Percentiles rank a stretch among this genome's conserved stretches.
phyloP scores from a whole-genome alignment of 768 basidiomycete genomes.

The Hygrocybe coccinea region DNA sequence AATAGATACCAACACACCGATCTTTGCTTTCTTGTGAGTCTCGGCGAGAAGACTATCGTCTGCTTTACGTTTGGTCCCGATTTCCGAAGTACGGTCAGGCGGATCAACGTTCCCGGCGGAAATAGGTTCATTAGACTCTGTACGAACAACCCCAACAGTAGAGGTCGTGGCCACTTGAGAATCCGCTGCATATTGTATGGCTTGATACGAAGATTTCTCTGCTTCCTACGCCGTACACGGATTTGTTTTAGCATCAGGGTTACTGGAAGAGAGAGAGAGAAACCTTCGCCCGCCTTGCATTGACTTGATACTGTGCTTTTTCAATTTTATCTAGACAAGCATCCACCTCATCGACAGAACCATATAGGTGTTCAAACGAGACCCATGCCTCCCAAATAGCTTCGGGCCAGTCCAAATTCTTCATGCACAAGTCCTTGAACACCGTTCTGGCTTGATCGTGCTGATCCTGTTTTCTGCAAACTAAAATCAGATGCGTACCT shows the following conservation, averaged over 20 bases:
- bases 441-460: conserved; percentile 59
- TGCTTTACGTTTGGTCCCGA: conserved; percentile 58
- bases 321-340: conserved; percentile 59
- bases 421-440: conserved; percentile 61
- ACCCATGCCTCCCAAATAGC: conserved; percentile 88
- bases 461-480: conserved; percentile 45
- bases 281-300: conserved; percentile 60
- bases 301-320: conserved; percentile 58
- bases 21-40: conserved; percentile 55
- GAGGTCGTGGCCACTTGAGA: conserved; percentile 34
- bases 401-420: conserved; percentile 92
- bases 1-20: conserved; percentile 41
- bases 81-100: conserved; percentile 19
- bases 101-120: conserved; percentile 29
- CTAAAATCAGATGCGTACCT: conserved; percentile 9
- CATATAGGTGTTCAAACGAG: conserved; percentile 81
- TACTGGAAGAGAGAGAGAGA: conserved; percentile 11
- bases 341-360: conserved; percentile 63
- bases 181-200: conserved; percentile 42
- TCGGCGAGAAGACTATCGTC: conserved; percentile 42
- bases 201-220: conserved; percentile 51
- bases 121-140: conserved; percentile 17
- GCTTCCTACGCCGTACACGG: conserved; percentile 44
- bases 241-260: background rate
- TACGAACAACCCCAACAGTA: conserved; percentile 25